Percentiles rank a stretch among this genome's conserved stretches.
Conservation (phyloP, 768 basidiomycete genomes). For the Auricularia sp. region DNA sequence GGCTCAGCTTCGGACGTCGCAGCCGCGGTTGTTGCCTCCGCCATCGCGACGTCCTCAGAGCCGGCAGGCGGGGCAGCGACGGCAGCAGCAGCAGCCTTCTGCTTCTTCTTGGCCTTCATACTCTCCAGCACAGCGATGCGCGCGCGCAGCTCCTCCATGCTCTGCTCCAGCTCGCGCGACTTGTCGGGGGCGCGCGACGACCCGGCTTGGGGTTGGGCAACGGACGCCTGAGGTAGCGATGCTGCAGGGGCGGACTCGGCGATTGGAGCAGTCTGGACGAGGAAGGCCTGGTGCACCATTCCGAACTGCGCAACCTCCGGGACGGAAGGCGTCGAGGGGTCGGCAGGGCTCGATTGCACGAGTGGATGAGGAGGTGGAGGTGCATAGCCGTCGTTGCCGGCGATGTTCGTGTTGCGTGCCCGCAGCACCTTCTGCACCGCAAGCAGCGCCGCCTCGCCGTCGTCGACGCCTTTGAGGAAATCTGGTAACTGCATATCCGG, state of each 20-base stretch:
- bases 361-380: no score
- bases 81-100: background rate
- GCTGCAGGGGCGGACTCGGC: no score
- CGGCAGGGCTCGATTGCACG: no score
- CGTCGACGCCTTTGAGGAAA: conserved; percentile 55
- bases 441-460: conserved; percentile 65
- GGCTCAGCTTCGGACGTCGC: background rate
- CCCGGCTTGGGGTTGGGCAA: no score
- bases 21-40: background rate
- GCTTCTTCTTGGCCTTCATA: background rate
- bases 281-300: no score
- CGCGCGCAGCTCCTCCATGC: background rate
- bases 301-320: no score
- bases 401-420: no score
- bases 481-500: conserved; percentile 61
- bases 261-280: no score
- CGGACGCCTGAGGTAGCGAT: no score
- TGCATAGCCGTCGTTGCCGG: no score
- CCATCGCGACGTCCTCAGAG: background rate
- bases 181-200: background rate
- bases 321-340: no score
- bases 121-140: background rate
- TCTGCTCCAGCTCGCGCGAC: background rate
- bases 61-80: background rate
- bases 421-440: conserved; percentile 67